A percentile compares a stretch with the other conserved stretches of the same genome.
phyloP scores from a whole-genome alignment of 2,329 filamentous ascomycete genomes.

The Diplodia mutila region DNA sequence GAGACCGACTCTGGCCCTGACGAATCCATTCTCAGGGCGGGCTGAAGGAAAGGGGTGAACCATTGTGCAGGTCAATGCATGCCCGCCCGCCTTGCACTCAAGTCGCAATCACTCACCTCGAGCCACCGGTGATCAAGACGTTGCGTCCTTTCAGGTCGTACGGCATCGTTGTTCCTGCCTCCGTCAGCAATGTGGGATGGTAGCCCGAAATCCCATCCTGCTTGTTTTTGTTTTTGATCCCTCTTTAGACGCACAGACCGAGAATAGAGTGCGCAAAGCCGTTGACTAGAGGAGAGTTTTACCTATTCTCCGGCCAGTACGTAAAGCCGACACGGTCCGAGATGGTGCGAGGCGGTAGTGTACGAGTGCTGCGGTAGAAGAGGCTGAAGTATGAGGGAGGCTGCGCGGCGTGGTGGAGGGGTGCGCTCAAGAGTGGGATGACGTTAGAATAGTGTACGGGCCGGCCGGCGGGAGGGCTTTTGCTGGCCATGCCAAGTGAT shows the following conservation, averaged over 20 bases:
- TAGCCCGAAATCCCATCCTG: not conserved
- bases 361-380: not conserved
- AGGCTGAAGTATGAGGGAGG: not conserved
- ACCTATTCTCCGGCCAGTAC: not conserved
- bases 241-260: not conserved
- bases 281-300: not conserved
- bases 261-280: not conserved
- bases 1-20: not conserved
- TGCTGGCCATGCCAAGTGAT: conserved; percentile 4
- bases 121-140: conserved; percentile 67
- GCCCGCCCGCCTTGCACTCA: not conserved
- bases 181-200: not conserved
- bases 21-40: too few species aligned
- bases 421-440: conserved; percentile 15
- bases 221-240: not conserved
- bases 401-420: not conserved
- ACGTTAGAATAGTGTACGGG: conserved; percentile 13
- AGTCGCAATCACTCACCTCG: conserved; percentile 53
- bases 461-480: conserved; percentile 3
- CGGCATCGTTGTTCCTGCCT: conserved; percentile 53
- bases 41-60: not conserved
- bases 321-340: not conserved
- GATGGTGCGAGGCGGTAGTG: not conserved
- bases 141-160: conserved; percentile 65
- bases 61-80: not conserved